Evolutionary conservation across 2,329 filamentous ascomycete genomes (phyloP).

Genomic region (Trichoderma sp.): DNA sequence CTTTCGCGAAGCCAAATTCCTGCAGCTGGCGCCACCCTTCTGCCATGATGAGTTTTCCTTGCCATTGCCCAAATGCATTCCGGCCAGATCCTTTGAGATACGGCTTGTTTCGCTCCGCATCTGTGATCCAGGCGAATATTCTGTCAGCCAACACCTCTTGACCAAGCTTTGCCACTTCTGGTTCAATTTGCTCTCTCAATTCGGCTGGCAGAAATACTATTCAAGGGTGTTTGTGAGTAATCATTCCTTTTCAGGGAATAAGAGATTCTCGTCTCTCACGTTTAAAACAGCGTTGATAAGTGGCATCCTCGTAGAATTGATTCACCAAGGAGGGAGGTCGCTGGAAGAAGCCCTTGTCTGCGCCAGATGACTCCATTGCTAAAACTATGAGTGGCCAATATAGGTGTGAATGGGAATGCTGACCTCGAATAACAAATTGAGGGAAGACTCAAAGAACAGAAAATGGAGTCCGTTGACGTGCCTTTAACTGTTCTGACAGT

Average conservation of each 20-base stretch:
- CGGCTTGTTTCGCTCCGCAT: neutral
- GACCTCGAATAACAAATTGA: neutral
- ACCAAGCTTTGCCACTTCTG: constrained; percentile 48
- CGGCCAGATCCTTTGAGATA: neutral
- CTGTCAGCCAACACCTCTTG: constrained; percentile 49
- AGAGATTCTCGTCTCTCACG: constrained; percentile 37
- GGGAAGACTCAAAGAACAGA: neutral
- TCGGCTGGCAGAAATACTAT: constrained; percentile 49
- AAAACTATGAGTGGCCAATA: neutral
- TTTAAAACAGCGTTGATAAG: constrained; percentile 50
- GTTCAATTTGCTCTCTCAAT: constrained; percentile 39
- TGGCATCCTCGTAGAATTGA: constrained; percentile 55
- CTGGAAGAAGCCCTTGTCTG: constrained; percentile 57
- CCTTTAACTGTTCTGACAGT: neutral
- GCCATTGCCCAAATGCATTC: neutral
- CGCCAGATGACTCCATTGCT: constrained; percentile 44
- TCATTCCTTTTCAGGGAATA: neutral
- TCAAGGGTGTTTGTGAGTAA: too few relatives aligned
- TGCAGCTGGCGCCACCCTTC: constrained; percentile 33
- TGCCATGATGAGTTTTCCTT: neutral
- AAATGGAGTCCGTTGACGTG: neutral
- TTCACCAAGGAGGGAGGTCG: constrained; percentile 50
- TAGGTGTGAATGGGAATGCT: neutral
- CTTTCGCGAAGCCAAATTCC: constrained; percentile 53
- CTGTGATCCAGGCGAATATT: neutral